Evolutionary conservation across 1,139 yeast species (phyloP), one percentile per base, ranked within the genome.

Genomic region (Diutina mesorugosa): DNA sequence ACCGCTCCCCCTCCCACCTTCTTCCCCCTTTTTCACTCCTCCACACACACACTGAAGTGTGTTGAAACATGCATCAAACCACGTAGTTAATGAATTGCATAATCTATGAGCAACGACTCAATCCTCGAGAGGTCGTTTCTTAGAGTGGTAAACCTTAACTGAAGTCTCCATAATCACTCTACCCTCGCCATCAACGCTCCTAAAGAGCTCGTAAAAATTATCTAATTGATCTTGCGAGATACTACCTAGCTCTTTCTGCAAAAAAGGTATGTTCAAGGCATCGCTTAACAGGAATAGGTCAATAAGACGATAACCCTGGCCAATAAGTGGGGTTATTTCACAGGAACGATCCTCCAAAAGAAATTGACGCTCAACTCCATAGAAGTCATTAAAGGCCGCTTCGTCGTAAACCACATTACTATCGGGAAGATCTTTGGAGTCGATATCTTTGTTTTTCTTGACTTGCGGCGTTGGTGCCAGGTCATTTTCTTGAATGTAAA

Each of bases 401-500:
- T 50, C 53, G 21, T 30, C 41, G 21, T 32, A 50, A 7, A 18
- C 26, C n/a, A 50, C 45, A 12, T 50, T 50, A 52, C 70, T 70
- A 0, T 73, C 71, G 0, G 95, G 93, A 59, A 85, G 86, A 32
- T 77, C 81, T 55, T 82, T 78, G 30, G 76, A 74, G 56, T 89
- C 90, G 53, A 93, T 75, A n/a, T 78, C 81, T 58, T 95, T 78
- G 59, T 85, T 84, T 69, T 86, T 85, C 67, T 90, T 90, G 32
- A 79, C 72, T 63, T 87, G 82, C 1, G 96, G 95, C 29, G 70
- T 77, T 0, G 99, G 99, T 0, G 98, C 96, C 56, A 84, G 78
- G 51, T 80, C 84, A 68, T 93, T 93, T 66, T 90, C 96, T 66
- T 83, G 85, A 7, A 90, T 80, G 67, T 93, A 93, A 69, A 93